A percentile compares a stretch with the other conserved stretches of the same genome.
phyloP scores from a whole-genome alignment of 495 filamentous ascomycete species.

The Penicillium atrosanguineum region DNA sequence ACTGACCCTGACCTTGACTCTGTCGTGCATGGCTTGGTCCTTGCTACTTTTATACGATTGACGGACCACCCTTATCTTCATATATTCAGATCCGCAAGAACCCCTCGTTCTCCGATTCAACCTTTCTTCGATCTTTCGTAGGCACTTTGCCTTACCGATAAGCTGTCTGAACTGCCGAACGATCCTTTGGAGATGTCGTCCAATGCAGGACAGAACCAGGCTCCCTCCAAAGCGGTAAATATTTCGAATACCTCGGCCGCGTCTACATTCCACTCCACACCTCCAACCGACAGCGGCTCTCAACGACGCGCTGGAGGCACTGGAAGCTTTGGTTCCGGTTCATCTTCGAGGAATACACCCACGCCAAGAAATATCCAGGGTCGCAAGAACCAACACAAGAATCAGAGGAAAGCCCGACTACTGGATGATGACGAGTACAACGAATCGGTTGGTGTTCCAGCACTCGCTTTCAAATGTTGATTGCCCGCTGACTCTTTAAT shows the following conservation, averaged over 20 bases:
- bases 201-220: conserved; percentile 39
- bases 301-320: conserved; percentile 63
- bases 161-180: not conserved
- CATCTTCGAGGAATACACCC: conserved; percentile 50
- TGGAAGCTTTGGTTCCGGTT: conserved; percentile 60
- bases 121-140: not conserved
- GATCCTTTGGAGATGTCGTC: conserved; percentile 47
- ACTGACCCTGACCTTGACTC: not conserved
- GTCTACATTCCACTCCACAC: conserved; percentile 37
- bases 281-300: conserved; percentile 47
- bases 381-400: conserved; percentile 70
- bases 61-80: conserved; percentile 2
- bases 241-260: conserved; percentile 35
- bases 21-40: conserved; percentile 6
- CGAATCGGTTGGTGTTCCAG: conserved; percentile 60
- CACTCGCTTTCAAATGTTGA: not conserved
- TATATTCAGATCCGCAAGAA: not conserved
- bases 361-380: conserved; percentile 70
- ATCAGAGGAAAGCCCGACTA: conserved; percentile 52
- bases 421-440: conserved; percentile 79
- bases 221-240: conserved; percentile 47
- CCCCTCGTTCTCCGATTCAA: not conserved
- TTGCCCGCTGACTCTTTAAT: conserved; percentile 18
- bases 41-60: not conserved
- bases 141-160: not conserved